Base-by-base conservation (phyloP, 2,329 filamentous ascomycete species). In the Phoma herbarum region DNA sequence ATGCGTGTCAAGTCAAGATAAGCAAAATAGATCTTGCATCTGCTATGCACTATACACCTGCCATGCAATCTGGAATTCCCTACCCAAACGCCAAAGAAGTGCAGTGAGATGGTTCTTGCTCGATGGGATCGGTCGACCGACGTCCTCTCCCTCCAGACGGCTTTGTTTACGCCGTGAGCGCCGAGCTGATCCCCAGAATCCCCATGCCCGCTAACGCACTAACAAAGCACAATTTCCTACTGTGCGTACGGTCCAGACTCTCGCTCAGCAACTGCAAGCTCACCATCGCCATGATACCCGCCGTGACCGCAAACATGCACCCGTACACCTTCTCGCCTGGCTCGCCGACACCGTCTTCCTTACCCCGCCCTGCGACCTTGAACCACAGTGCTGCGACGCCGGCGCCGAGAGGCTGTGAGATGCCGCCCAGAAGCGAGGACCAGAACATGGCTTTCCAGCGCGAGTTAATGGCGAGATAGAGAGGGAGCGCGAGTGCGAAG, bases 271-370 rank as follows among this genome's bases (percentile, higher is more conserved):
- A 81, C 78, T 96, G 91, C 72, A 99, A 78, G 2, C 90, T 93
- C 28, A 99, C 95, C 68, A 90, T 95, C 26, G 92, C 89, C 95
- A 99, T 98, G 69, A 99, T 96, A 1, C 95, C 95, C 0, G 93
- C 88, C 48, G 94, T 98, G 10, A 88, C 82, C 7, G 92, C 93
- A 80, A 99, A 99, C 79, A 98, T 89, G 51, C 85, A 86, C 0
- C 89, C 91, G 71, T 95, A 94, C 0, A 86, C 82, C 29, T 79
- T 83, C 71, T 87, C 85, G 1, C 82, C 83, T 0, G 84, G 81
- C 46, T 74, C 78, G 66, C 70, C 79, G 20, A 72, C 64, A 70
- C 67, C 84, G 12, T 71, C 75, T 63, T 72, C 80, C 31, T 75
- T 69, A 66, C 67, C 83, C 72, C 78, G 76, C 0, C 84, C 83